Percentiles rank a stretch among this genome's conserved stretches.
These are phyloP conservation scores for Hirschfeldia incana DNA, from an alignment of 345 rosid species.

Conservation along the genomic window DNA sequence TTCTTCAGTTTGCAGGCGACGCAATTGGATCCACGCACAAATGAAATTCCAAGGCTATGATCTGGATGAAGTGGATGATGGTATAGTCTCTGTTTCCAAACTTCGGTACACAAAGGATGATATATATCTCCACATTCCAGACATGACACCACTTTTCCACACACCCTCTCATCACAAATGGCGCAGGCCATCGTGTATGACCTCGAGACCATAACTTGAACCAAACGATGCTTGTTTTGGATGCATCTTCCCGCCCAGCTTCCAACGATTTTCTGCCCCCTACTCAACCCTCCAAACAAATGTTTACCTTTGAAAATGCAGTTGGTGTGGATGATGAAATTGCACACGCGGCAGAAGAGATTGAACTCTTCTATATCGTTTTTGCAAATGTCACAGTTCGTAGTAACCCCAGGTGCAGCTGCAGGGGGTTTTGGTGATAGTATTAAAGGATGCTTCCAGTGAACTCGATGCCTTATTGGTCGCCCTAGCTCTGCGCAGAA, in stretches of 20 bases:
- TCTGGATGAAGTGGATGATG: conserved; percentile 6
- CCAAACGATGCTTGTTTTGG: no score
- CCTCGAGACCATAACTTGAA: not conserved
- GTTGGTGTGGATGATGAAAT: not conserved
- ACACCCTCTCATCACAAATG: conserved; percentile 1
- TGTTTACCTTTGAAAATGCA: not conserved
- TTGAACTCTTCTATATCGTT: not conserved
- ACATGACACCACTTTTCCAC: not conserved
- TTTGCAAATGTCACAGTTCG: not conserved
- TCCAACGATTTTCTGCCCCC: no score
- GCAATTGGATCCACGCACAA: conserved; percentile 5
- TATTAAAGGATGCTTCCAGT: not conserved
- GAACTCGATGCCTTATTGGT: not conserved
- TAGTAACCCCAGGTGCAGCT: not conserved
- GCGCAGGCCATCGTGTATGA: not conserved
- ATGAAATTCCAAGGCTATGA: not conserved
- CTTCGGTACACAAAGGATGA: not conserved
- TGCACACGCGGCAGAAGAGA: conserved; percentile 9
- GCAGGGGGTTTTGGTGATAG: not conserved
- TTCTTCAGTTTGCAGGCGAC: not conserved
- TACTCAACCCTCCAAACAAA: not conserved
- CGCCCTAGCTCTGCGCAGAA: conserved; percentile 4
- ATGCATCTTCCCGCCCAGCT: no score
- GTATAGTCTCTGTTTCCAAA: not conserved
- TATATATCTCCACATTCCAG: not conserved